A percentile compares a stretch with the other conserved stretches of the same genome.
These are phyloP conservation scores for Solanum chilense DNA, from an alignment of 257 asterid genomes.

Conservation along the genomic window DNA sequence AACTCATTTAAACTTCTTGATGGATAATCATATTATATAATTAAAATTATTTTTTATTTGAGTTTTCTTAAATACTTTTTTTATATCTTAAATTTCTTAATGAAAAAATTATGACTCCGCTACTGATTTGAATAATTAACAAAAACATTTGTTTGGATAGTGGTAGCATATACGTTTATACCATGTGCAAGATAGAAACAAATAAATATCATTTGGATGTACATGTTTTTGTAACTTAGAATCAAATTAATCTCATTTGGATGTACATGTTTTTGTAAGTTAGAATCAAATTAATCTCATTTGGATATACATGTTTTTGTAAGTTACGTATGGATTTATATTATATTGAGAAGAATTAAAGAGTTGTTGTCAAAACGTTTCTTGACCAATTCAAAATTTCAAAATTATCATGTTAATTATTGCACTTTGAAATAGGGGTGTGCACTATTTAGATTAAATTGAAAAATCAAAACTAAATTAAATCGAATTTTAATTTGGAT, in stretches of 20 bases:
- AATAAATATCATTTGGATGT: no score
- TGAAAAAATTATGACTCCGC: not conserved
- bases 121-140: not conserved
- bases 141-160: not conserved
- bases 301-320: not conserved
- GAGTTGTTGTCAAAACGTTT: not conserved
- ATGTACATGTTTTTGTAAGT: not conserved
- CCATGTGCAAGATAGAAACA: not conserved
- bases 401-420: not conserved
- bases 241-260: not conserved
- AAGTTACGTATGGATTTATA: not conserved
- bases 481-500: accelerated
- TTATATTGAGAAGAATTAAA: not conserved
- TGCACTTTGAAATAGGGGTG: not conserved
- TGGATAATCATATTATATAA: not conserved
- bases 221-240: not conserved
- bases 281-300: not conserved
- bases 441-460: no score
- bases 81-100: not conserved
- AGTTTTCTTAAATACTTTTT: not conserved
- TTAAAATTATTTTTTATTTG: not conserved
- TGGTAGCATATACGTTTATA: not conserved
- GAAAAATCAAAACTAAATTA: no score
- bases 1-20: no score
- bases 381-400: not conserved